Conservation (phyloP, 495 filamentous ascomycete genomes). For the Talaromyces trachyspermus region DNA sequence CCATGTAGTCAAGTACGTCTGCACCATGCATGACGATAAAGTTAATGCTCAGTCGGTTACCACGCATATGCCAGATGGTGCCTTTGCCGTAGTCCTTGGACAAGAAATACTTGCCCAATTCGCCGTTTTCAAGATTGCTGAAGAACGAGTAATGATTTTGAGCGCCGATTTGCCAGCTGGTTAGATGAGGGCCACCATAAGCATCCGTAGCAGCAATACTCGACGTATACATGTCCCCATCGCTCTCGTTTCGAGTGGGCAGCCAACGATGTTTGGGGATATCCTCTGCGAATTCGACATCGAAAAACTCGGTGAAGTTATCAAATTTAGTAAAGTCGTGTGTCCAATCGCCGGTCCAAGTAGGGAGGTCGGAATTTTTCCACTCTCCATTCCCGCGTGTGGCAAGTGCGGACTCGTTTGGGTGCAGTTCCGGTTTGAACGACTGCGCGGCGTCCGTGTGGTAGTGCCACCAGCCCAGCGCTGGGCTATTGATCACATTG, state of each 20-base stretch:
- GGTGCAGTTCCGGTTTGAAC: slow-evolving; percentile 27
- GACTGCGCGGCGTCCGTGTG: slow-evolving; percentile 28
- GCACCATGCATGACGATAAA: slow-evolving; percentile 40
- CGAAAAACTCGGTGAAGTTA: slow-evolving; percentile 8
- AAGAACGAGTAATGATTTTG: slow-evolving; percentile 44
- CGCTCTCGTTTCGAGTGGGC: slow-evolving; percentile 3
- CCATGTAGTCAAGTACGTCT: slow-evolving; percentile 26
- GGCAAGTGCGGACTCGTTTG: slow-evolving; percentile 10
- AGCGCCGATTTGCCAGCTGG: slow-evolving; percentile 39
- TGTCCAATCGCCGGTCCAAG: slow-evolving; percentile 5
- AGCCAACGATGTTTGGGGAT: slow-evolving; percentile 11
- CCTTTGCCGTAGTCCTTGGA: slow-evolving; percentile 25
- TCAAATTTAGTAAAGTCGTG: slow-evolving; percentile 3
- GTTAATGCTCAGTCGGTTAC: slow-evolving; percentile 35
- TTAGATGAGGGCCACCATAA: slow-evolving; percentile 26
- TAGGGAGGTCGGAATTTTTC: slow-evolving; percentile 14
- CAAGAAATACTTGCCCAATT: slow-evolving; percentile 27
- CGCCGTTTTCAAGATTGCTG: slow-evolving; percentile 34
- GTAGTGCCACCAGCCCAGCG: slow-evolving; percentile 30
- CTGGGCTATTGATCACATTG: slow-evolving; percentile 35
- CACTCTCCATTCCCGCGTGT: slow-evolving; percentile 7
- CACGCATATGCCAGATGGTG: slow-evolving; percentile 6
- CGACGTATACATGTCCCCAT: slow-evolving; percentile 3
- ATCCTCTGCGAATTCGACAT: background rate
- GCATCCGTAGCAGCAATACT: slow-evolving; percentile 9